Conservation (phyloP, 306 rosid genomes). For the Medicago ruthenica region DNA sequence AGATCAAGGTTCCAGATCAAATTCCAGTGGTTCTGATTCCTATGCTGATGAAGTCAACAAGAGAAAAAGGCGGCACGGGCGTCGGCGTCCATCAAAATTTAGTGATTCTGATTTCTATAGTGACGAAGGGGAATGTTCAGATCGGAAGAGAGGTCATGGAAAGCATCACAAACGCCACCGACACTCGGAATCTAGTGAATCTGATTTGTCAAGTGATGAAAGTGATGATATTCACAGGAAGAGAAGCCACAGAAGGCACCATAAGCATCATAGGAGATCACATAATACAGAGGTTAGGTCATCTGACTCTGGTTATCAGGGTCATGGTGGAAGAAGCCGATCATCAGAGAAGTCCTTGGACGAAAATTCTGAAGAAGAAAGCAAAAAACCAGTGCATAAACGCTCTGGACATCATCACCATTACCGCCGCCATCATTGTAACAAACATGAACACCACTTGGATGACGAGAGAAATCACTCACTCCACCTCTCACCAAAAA, state of each 20-base stretch:
- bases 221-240: slow-evolving; percentile 48
- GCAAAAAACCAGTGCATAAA: slow-evolving; percentile 45
- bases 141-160: slow-evolving; percentile 51
- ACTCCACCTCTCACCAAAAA: slow-evolving; percentile 31
- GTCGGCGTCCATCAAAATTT: slow-evolving; percentile 35
- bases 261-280: slow-evolving; percentile 54
- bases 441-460: slow-evolving; percentile 41
- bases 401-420: slow-evolving; percentile 48
- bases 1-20: slow-evolving; percentile 55
- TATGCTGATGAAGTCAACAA: slow-evolving; percentile 51
- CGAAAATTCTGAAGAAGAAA: slow-evolving; percentile 55
- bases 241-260: slow-evolving; percentile 56
- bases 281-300: slow-evolving; percentile 51
- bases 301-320: slow-evolving; percentile 56
- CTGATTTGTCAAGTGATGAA: slow-evolving; percentile 51
- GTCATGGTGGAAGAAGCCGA: slow-evolving; percentile 48
- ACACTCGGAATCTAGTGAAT: slow-evolving; percentile 45
- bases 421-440: slow-evolving; percentile 44
- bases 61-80: slow-evolving; percentile 56
- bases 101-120: slow-evolving; percentile 49
- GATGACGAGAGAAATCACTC: slow-evolving; percentile 51
- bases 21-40: slow-evolving; percentile 58
- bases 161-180: slow-evolving; percentile 61
- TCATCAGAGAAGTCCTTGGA: slow-evolving; percentile 62
- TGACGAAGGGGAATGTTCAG: slow-evolving; percentile 47